Base-by-base conservation (phyloP, 2,329 filamentous ascomycete species). In the Neofusicoccum laricinum region DNA sequence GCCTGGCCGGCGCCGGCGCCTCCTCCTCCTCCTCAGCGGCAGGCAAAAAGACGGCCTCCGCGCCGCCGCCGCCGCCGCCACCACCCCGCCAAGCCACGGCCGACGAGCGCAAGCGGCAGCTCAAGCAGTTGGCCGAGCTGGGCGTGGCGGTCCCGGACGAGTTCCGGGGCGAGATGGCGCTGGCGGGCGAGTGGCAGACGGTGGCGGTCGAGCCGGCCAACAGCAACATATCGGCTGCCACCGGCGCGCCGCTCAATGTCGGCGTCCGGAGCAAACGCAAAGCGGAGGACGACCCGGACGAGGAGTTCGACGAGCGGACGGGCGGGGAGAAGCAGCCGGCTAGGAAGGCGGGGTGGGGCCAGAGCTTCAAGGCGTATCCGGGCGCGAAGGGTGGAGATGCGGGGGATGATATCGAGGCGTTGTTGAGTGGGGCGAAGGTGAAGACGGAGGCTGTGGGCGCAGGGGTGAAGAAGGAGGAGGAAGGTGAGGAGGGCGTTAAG, bases 151-250 rank as follows among this genome's bases (percentile, higher is more conserved):
- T 98, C 62, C 95, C 95, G 0, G 88, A 91, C 49, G 88, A 90
- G 68, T 88, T 92, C 64, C 84, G 92, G 65, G 83, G 85, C 2
- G 91, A 95, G 66, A 88, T 97, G 86, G 93, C 93, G 4, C 88
- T 97, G 81, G 88, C 90, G 3, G 92, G 95, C 36, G 91, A 96
- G 61, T 99, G 94, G 94, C 87, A 92, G 65, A 87, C 85, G 5
- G 85, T 91, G 45, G 83, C 86, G 49, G 82, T 59, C 46, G 25
- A 2, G 11, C 8, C 25, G 53, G 11, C 21, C 34, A 14, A 1
- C 17, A 30, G 14, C 30, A 63, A 53, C 65, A 70, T 48, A 69
- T 81, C 14, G 77, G 74, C 78, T 34, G 79, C 79, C 6, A 79
- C 81, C 49, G 73, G 64, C 7, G 72, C 76, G 34, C 68, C 71